Evolutionary conservation across 345 rosid genomes (phyloP).

Genomic region (Eucalyptus polybractea): DNA sequence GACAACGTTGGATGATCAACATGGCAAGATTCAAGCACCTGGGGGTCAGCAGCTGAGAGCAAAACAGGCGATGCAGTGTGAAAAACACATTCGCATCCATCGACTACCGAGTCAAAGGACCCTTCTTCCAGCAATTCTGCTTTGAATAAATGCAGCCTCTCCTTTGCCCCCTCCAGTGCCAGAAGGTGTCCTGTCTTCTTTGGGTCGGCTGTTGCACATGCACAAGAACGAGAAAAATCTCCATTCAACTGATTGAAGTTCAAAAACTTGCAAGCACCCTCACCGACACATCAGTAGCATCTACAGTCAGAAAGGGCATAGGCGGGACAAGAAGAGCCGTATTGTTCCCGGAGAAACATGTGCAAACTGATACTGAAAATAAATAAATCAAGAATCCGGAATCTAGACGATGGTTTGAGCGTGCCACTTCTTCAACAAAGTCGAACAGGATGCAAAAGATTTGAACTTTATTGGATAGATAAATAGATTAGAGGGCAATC

Average conservation of each 20-base stretch:
- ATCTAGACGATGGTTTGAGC: not conserved
- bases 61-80: slow-evolving; percentile 20
- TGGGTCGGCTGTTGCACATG: slow-evolving; percentile 12
- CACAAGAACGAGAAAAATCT: not conserved
- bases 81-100: slow-evolving; percentile 17
- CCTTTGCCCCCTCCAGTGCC: slow-evolving; percentile 26
- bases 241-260: not conserved
- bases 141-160: slow-evolving; percentile 14
- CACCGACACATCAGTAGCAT: not conserved
- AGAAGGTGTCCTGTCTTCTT: slow-evolving; percentile 11
- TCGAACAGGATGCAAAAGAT: not conserved
- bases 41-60: slow-evolving; percentile 1
- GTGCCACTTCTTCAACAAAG: not conserved
- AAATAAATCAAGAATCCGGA: not conserved
- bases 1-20: not conserved
- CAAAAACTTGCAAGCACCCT: not conserved
- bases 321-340: not conserved
- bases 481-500: not conserved
- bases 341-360: not conserved
- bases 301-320: not conserved
- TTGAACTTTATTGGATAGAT: not conserved
- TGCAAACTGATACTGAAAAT: not conserved
- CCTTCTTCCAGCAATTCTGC: slow-evolving; percentile 17
- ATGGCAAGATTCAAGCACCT: not conserved
- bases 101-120: slow-evolving; percentile 11